Evolutionary conservation across 2,329 filamentous ascomycete genomes (phyloP).

Genomic region (Xenoacremonium recifei): DNA sequence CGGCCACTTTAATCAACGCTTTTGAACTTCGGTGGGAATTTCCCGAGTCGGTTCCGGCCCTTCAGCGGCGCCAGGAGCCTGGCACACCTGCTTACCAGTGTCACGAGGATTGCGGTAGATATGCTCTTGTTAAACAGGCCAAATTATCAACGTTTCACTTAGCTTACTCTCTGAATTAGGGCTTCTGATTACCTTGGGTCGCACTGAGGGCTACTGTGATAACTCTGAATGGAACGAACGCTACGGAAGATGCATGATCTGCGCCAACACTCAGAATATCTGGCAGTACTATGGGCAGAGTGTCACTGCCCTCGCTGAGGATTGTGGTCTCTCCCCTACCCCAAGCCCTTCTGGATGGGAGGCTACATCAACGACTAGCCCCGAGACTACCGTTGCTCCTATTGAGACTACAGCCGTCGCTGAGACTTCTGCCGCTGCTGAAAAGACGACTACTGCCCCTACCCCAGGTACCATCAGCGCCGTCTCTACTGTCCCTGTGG

Average conservation of each 20-base stretch:
- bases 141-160: not conserved
- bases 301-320: slow-evolving; percentile 30
- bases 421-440: slow-evolving; percentile 3
- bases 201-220: slow-evolving; percentile 34
- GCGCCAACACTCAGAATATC: slow-evolving; percentile 42
- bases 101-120: slow-evolving; percentile 45
- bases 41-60: slow-evolving; percentile 15
- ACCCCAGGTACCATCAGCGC: slow-evolving; percentile 1
- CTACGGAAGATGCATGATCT: slow-evolving; percentile 42
- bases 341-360: slow-evolving; percentile 15
- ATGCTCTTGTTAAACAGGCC: slow-evolving; percentile 11
- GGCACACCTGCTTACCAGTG: slow-evolving; percentile 44
- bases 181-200: slow-evolving; percentile 33
- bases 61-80: slow-evolving; percentile 42
- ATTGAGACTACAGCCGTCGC: not conserved
- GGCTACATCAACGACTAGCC: slow-evolving; percentile 3
- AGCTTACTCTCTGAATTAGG: slow-evolving; percentile 4
- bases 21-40: slow-evolving; percentile 32
- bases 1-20: slow-evolving; percentile 11
- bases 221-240: slow-evolving; percentile 37
- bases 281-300: slow-evolving; percentile 43
- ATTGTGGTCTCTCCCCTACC: slow-evolving; percentile 24
- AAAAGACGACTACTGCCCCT: not conserved
- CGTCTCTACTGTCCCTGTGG: not conserved
- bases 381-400: not conserved